Conservation (phyloP, 2,329 filamentous ascomycete genomes). For the Paecilomyces sp. region DNA sequence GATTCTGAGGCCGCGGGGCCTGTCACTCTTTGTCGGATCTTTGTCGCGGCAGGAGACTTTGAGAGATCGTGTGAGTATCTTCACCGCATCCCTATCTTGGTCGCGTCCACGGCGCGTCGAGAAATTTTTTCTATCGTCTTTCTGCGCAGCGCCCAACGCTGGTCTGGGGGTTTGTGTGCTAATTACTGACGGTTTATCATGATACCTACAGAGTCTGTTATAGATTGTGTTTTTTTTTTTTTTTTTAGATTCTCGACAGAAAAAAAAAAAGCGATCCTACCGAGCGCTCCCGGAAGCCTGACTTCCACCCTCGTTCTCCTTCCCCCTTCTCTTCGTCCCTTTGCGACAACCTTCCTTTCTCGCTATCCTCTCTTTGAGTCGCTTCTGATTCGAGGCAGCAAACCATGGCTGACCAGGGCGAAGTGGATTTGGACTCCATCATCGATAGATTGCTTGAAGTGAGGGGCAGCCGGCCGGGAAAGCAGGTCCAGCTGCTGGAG, state of each 20-base stretch:
- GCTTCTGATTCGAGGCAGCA: slow-evolving; percentile 27
- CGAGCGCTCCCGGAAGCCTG: slow-evolving; percentile 19
- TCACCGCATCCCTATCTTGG: slow-evolving; percentile 5
- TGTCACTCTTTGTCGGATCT: slow-evolving; percentile 14
- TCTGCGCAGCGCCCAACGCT: background rate
- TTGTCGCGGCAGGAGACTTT: slow-evolving; percentile 11
- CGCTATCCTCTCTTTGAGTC: slow-evolving; percentile 16
- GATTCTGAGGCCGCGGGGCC: slow-evolving; percentile 21
- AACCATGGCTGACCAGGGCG: slow-evolving; percentile 69
- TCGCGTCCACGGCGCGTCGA: background rate
- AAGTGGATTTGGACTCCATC: slow-evolving; percentile 98
- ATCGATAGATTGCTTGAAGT: slow-evolving; percentile 98
- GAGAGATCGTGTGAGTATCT: slow-evolving; percentile 20
- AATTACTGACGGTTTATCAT: background rate
- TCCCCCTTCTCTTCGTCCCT: slow-evolving; percentile 7
- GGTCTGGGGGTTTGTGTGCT: background rate
- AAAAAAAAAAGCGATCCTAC: slow-evolving; percentile 10
- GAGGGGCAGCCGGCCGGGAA: slow-evolving; percentile 92
- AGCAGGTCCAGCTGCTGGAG: slow-evolving; percentile 96
- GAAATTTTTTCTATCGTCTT: background rate
- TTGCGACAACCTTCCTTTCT: slow-evolving; percentile 10
- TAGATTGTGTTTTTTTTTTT: background rate
- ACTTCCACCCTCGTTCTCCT: slow-evolving; percentile 2
- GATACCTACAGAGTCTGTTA: background rate
- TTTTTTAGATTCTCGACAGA: background rate